A percentile compares a stretch with the other conserved stretches of the same genome.
Evolutionary conservation across 257 asterid genomes (phyloP).

Genomic region (Sherardia arvensis): DNA sequence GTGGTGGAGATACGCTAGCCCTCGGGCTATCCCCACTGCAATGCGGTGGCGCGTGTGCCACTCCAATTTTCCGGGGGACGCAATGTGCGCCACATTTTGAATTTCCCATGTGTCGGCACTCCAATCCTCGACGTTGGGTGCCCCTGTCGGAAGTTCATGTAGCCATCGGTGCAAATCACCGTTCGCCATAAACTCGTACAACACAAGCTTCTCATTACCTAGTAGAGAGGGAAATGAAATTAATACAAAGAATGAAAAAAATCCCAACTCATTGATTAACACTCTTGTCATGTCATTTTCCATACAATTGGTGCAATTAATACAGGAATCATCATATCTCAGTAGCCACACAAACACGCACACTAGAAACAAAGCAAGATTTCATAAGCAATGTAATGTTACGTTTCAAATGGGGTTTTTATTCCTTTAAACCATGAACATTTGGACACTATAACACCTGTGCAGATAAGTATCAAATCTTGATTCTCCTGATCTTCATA

Average conservation of each 20-base stretch:
- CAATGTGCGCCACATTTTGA: constrained; percentile 24
- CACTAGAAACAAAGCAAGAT: background rate
- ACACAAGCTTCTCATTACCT: constrained; percentile 80
- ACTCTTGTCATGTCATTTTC: constrained; percentile 1
- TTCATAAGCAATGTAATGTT: background rate
- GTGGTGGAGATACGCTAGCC: constrained; percentile 87
- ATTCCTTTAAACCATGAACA: background rate
- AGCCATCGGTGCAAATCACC: constrained; percentile 95
- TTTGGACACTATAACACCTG: background rate
- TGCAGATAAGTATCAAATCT: background rate
- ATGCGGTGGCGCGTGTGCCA: constrained; percentile 99
- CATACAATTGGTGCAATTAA: background rate
- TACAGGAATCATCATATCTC: background rate
- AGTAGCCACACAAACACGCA: background rate
- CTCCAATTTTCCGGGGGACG: constrained; percentile 53
- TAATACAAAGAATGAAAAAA: background rate
- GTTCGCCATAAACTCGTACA: constrained; percentile 79
- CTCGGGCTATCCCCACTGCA: constrained; percentile 94
- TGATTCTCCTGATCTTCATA: background rate
- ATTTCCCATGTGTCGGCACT: constrained; percentile 87
- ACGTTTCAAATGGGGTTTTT: background rate
- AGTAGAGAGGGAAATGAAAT: constrained; percentile 3
- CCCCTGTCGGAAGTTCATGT: constrained; percentile 79
- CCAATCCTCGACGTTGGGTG: constrained; percentile 81
- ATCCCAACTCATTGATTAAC: constrained; percentile 2